phyloP scores from a whole-genome alignment of 148 eudicot genomes.

The Talinum fruticosum region DNA sequence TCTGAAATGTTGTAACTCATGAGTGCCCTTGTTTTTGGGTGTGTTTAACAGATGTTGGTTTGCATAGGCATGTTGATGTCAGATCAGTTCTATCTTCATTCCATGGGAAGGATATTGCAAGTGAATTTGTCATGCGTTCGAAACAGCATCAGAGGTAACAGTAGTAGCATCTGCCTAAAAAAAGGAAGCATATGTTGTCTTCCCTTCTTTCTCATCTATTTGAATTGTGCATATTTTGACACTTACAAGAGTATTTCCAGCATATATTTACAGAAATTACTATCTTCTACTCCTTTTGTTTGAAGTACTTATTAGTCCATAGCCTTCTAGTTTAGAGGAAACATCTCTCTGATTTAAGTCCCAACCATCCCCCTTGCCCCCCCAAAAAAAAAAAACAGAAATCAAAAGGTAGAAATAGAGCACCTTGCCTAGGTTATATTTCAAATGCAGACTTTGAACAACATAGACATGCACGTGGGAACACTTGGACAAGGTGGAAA shows the following conservation, averaged over 20 bases:
- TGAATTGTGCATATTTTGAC: not conserved
- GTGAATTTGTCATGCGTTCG: conserved; percentile 71
- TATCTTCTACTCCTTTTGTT: too few relatives aligned
- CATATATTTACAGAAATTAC: not conserved
- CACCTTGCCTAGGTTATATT: too few relatives aligned
- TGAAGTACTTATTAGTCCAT: too few relatives aligned
- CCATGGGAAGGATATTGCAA: conserved; percentile 63
- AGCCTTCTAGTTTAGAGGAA: too few relatives aligned
- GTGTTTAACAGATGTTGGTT: conserved; percentile 53
- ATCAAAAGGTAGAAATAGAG: too few relatives aligned
- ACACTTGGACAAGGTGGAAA: too few relatives aligned
- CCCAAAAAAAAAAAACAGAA: too few relatives aligned
- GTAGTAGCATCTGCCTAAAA: too few relatives aligned
- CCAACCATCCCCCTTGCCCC: too few relatives aligned
- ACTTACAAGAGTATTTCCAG: not conserved
- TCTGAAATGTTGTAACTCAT: not conserved
- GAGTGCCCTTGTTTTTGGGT: not conserved
- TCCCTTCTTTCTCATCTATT: not conserved
- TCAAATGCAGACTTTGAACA: too few relatives aligned
- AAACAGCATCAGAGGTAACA: conserved; percentile 54
- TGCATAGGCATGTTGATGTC: conserved; percentile 52
- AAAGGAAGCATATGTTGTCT: not conserved
- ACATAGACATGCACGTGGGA: too few relatives aligned
- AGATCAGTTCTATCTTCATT: conserved; percentile 61
- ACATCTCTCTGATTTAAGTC: too few relatives aligned